A percentile compares a stretch with the other conserved stretches of the same genome.
Conservation (phyloP, 495 filamentous ascomycete species). For the Xylaria sp. region DNA sequence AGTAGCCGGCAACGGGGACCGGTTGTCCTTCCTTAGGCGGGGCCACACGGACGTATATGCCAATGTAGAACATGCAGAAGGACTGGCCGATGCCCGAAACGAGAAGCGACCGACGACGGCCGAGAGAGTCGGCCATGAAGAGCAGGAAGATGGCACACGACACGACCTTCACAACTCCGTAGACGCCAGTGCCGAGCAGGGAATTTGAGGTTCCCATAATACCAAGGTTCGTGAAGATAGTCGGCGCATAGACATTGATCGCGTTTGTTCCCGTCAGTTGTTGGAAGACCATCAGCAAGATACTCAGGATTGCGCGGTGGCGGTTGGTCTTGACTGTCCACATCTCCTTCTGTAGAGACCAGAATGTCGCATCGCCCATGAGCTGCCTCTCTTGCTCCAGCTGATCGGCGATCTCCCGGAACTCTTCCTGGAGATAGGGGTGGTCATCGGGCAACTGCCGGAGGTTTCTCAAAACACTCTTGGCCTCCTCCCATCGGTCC, state of each 20-base stretch:
- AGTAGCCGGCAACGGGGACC: conserved; percentile 58
- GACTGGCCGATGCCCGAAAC: conserved; percentile 76
- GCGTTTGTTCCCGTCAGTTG: conserved; percentile 73
- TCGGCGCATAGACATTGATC: conserved; percentile 74
- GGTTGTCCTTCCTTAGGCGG: conserved; percentile 60
- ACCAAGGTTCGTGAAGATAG: conserved; percentile 70
- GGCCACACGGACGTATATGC: conserved; percentile 76
- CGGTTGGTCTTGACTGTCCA: conserved; percentile 71
- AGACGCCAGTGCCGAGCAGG: conserved; percentile 69
- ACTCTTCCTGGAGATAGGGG: conserved; percentile 69
- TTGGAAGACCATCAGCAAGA: conserved; percentile 74
- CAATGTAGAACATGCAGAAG: conserved; percentile 80
- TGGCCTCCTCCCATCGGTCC: conserved; percentile 74
- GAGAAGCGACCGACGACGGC: conserved; percentile 72
- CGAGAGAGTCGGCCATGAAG: conserved; percentile 75
- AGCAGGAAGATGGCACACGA: conserved; percentile 67
- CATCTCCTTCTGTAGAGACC: conserved; percentile 74
- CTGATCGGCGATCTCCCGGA: conserved; percentile 70
- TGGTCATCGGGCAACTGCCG: conserved; percentile 64
- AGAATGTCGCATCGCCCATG: conserved; percentile 66
- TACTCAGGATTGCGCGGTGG: conserved; percentile 65
- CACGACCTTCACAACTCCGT: conserved; percentile 66
- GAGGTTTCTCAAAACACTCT: conserved; percentile 59
- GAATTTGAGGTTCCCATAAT: conserved; percentile 56
- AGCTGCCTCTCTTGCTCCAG: conserved; percentile 72